These are phyloP conservation scores for Calophaca sinica DNA, from an alignment of 306 rosid species.

Conservation along the genomic window DNA sequence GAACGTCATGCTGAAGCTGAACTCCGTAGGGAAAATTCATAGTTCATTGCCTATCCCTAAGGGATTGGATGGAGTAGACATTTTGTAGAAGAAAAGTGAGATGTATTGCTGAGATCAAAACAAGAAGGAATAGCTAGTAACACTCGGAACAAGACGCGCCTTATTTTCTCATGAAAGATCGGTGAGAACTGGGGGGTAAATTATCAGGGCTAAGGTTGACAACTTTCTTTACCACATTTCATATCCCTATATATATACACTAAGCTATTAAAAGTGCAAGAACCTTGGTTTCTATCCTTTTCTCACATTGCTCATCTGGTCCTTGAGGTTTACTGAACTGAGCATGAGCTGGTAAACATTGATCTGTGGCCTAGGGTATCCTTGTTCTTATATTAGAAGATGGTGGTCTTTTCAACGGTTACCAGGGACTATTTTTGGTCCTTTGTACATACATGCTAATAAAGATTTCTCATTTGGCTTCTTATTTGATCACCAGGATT, in stretches of 20 bases:
- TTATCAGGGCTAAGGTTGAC: conserved; percentile 28
- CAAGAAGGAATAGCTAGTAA: conserved; percentile 38
- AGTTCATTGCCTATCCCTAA: conserved; percentile 45
- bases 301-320: conserved; percentile 44
- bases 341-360: conserved; percentile 41
- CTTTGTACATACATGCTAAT: conserved; percentile 59
- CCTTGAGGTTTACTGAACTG: conserved; percentile 39
- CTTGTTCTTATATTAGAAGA: conserved; percentile 33
- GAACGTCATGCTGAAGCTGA: conserved; percentile 83
- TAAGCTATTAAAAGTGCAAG: conserved; percentile 42
- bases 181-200: conserved; percentile 31
- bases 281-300: conserved; percentile 46
- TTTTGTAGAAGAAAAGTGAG: conserved; percentile 38
- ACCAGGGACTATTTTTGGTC: conserved; percentile 41
- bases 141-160: conserved; percentile 31
- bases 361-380: conserved; percentile 42
- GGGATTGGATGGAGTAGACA: conserved; percentile 43
- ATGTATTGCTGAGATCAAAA: conserved; percentile 43
- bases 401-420: conserved; percentile 35
- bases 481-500: conserved; percentile 44
- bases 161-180: conserved; percentile 29
- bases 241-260: conserved; percentile 29
- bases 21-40: conserved; percentile 16
- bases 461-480: conserved; percentile 42
- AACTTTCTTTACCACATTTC: conserved; percentile 31